Evolutionary conservation across 1,139 yeast genomes (phyloP).

Genomic region (Lodderomyces elongisporus): DNA sequence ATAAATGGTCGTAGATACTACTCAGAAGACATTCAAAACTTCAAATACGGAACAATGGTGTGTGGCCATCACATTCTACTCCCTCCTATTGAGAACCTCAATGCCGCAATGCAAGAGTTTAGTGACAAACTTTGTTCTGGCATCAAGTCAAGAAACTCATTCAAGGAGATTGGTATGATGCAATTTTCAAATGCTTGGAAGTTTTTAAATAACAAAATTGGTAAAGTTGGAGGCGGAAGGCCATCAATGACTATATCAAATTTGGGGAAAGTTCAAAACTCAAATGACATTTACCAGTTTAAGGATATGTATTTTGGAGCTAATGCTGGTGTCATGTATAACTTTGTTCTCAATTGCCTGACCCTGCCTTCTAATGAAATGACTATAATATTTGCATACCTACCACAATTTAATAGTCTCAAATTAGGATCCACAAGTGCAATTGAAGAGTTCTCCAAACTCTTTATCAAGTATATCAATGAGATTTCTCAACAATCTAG

Average conservation of each 20-base stretch:
- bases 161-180: conserved; percentile 14
- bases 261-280: conserved; percentile 16
- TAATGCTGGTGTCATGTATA: conserved; percentile 18
- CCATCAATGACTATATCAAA: conserved; percentile 20
- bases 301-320: conserved; percentile 18
- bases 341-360: conserved; percentile 19
- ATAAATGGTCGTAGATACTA: conserved; percentile 27
- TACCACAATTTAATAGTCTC: conserved; percentile 16
- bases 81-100: conserved; percentile 10
- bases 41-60: conserved; percentile 19
- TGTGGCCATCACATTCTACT: conserved; percentile 15
- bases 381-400: conserved; percentile 17
- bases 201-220: conserved; percentile 9
- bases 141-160: conserved; percentile 12
- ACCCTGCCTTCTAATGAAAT: conserved; percentile 17
- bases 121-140: conserved; percentile 11
- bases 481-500: conserved; percentile 4
- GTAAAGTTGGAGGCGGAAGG: conserved; percentile 11
- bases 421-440: conserved; percentile 8
- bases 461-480: conserved; percentile 1
- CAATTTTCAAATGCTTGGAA: conserved; percentile 14
- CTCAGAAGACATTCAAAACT: conserved; percentile 14
- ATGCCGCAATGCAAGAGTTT: conserved; percentile 14
- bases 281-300: conserved; percentile 11
- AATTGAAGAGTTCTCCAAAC: conserved; percentile 7